Evolutionary conservation across 139 green algal species (phyloP).

Genomic region (Ettlia oleoabundans): DNA sequence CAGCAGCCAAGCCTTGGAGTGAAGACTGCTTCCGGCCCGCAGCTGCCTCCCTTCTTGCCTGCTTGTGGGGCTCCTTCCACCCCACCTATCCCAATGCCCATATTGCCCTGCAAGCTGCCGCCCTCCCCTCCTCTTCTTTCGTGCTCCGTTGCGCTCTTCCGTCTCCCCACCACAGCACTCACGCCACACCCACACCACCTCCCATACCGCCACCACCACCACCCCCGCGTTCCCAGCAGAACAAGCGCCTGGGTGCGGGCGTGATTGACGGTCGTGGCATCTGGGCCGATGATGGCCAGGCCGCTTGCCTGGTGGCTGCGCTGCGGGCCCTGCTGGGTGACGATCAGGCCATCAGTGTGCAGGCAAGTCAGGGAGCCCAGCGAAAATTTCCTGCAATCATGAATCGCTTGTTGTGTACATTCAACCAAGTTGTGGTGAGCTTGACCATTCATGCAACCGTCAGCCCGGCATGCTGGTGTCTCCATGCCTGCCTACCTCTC

Average conservation of each 20-base stretch:
- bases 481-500: no score
- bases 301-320: conserved; percentile 39
- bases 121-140: background rate
- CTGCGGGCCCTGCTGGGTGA: conserved; percentile 52
- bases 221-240: conserved; percentile 51
- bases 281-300: conserved; percentile 71
- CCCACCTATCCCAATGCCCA: no score
- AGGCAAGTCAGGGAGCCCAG: no score
- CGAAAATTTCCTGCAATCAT: no score
- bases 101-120: background rate
- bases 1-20: no score
- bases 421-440: no score
- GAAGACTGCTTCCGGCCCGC: no score
- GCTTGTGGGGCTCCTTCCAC: no score
- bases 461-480: no score
- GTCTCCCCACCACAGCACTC: background rate
- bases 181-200: background rate
- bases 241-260: conserved; percentile 83
- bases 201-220: background rate
- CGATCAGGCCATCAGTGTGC: conserved; percentile 30
- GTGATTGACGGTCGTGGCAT: conserved; percentile 86
- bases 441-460: no score
- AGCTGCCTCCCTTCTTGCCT: background rate
- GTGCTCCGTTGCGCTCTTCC: background rate
- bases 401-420: no score